Evolutionary conservation across 306 rosid genomes (phyloP), one percentile per base, ranked within the genome.

Genomic region (Cajanus cajan): DNA sequence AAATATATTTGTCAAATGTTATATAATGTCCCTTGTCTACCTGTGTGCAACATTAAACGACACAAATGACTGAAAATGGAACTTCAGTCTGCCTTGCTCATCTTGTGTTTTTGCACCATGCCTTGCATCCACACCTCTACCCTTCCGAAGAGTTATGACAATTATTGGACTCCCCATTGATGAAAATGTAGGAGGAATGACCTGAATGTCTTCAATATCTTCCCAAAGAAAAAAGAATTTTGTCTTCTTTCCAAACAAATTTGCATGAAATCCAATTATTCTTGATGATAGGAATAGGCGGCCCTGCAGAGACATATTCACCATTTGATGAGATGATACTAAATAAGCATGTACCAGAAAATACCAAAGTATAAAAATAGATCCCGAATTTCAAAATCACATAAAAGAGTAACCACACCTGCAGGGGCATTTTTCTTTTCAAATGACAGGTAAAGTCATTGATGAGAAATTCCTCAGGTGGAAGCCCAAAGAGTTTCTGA

Each of bases 111-210:
- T 96, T 44, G 99, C 99, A 64, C 98, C 97, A 71, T 89, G 97
- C 87, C 84, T 90, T 82, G 98, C 99, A 84, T 93, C 98, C 85
- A 83, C 71, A 52, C 99, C 99, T 85, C 93, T 89, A 82, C 99
- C 97, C 16, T 43, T 86, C 71, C 97, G 88, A 55, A 96, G 97
- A 83, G 97, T 93, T 64, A 96, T 89, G 85, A 89, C 90, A 52
- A 96, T 68, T 78, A 86, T 86, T 77, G 99, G 99, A 88, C 98
- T 96, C 50, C 97, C 99, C 99, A 96, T 93, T 34, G 99, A 96
- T 40, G 98, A 87, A 68, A 96, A 86, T 48, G 92, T 89, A 22
- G 99, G 94, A 22, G 94, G 84, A 82, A 79, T 39, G 50, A 93
- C 88, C 77, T 93, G 93, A 84, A 96, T 90, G 62, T 93, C 97